Evolutionary conservation across 176 grass and related monocot species (phyloP), one percentile per base, ranked within the genome.

Genomic region (Musa schizocarpa): DNA sequence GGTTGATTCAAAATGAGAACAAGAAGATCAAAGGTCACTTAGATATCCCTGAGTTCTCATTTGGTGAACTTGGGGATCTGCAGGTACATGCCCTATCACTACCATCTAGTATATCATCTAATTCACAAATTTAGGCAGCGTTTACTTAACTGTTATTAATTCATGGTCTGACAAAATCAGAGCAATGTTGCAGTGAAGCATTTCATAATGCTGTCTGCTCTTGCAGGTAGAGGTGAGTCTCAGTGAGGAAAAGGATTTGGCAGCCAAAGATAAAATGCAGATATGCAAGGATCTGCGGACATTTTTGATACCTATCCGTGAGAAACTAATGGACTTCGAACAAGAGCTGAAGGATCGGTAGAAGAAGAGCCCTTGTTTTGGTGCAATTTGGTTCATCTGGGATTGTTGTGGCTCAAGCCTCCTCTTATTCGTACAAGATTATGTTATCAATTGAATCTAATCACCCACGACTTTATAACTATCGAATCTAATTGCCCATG

Each of bases 301-400:
- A n/a, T 99, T 99, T 65, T 55, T 99, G 25, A 13, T 73, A 0
- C 88, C 88, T 2, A 87, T 94, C 51, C 78, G 85, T 61, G 80
- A 94, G 78, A 91, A 87, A 34, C 56, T 99, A 57, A 27, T n/a
- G 16, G 1, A 43, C 0, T 99, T 99, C 9, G 90, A 99, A 78
- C 84, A 87, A 77, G 95, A 99, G 84, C 80, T 94, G 51, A 91
- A 99, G 77, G 90, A 85, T 77, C 89, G 90, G 76, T 94, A 97
- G 84, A 72, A 8, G 7, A 34, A 71, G 66, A 17, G 29, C 12
- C 3, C 27, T 68, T 61, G n/a, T 61, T 61, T 61, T 61, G 57
- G 57, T 19, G 8, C 57, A 8, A 61, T 61, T 20, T 9, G n/a
- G 20, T 61, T 61, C 17, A 16, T 61, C n/a, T 20, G 57, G 57